Conservation (phyloP, 169 alveolate genomes). For the Plasmodium adleri region DNA sequence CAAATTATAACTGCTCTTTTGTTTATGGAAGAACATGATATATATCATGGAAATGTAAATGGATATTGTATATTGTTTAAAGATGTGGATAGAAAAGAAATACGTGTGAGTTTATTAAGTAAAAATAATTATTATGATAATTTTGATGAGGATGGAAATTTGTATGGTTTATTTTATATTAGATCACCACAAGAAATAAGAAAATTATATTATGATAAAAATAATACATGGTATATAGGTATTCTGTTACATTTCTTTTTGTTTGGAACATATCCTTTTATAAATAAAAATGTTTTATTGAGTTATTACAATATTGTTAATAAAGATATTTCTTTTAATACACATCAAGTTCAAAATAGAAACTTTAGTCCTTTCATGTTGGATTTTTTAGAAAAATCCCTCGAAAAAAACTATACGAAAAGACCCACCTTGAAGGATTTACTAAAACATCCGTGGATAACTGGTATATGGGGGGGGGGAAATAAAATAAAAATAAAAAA, state of each 20-base stretch:
- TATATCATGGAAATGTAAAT: conserved; percentile 60
- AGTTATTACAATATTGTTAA: conserved; percentile 23
- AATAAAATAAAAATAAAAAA: too few species aligned
- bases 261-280: conserved; percentile 55
- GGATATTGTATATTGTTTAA: conserved; percentile 62
- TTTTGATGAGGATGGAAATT: conserved; percentile 61
- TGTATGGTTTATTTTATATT: conserved; percentile 66
- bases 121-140: conserved; percentile 53
- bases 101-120: conserved; percentile 62
- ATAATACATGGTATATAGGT: conserved; percentile 73
- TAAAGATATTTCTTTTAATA: conserved; percentile 20
- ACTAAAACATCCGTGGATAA: conserved; percentile 63
- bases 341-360: not conserved
- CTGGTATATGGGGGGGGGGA: not conserved
- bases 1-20: conserved; percentile 49
- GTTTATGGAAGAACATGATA: conserved; percentile 39
- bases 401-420: conserved; percentile 46
- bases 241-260: conserved; percentile 39
- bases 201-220: conserved; percentile 37
- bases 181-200: conserved; percentile 73
- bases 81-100: conserved; percentile 28
- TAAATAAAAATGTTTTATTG: conserved; percentile 21
- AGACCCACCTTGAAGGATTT: conserved; percentile 21
- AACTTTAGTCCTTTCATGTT: conserved; percentile 5
- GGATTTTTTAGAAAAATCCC: conserved; percentile 22